Conservation (phyloP, 2,329 filamentous ascomycete genomes). For the Periconia sp. region DNA sequence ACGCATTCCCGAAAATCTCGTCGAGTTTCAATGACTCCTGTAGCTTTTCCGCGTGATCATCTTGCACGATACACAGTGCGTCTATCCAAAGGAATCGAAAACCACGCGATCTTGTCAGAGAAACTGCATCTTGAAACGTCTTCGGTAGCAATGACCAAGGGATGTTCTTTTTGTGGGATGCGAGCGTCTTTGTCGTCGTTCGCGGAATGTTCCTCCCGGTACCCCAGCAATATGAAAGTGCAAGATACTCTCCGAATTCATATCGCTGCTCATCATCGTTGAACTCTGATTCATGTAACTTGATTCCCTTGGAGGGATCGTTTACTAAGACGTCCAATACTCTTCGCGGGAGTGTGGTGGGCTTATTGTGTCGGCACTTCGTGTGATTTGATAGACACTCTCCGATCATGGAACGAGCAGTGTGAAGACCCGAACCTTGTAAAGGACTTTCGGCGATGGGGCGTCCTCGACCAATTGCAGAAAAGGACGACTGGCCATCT, state of each 20-base stretch:
- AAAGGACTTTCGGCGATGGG: constrained; percentile 36
- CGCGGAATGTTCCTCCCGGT: constrained; percentile 31
- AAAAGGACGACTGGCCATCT: constrained; percentile 43
- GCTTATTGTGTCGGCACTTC: constrained; percentile 30
- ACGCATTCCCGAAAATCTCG: constrained; percentile 38
- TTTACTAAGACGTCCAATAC: constrained; percentile 36
- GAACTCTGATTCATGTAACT: constrained; percentile 36
- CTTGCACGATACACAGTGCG: constrained; percentile 39
- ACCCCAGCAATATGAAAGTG: constrained; percentile 43
- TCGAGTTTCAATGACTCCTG: constrained; percentile 36
- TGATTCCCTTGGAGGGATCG: constrained; percentile 35
- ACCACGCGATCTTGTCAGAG: constrained; percentile 42
- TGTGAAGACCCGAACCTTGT: constrained; percentile 33
- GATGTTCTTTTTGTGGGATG: constrained; percentile 34
- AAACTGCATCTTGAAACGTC: constrained; percentile 43
- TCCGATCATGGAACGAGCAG: constrained; percentile 33
- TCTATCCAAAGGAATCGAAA: constrained; percentile 47
- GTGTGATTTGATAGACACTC: constrained; percentile 38
- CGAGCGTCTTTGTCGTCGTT: constrained; percentile 34
- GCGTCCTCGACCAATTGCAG: constrained; percentile 41
- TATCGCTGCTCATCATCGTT: constrained; percentile 30
- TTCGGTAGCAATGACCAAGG: constrained; percentile 35
- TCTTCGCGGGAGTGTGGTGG: constrained; percentile 35
- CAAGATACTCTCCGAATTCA: constrained; percentile 40
- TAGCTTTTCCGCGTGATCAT: constrained; percentile 33